Conservation (phyloP, 768 basidiomycete species). For the Boletales sp. region DNA sequence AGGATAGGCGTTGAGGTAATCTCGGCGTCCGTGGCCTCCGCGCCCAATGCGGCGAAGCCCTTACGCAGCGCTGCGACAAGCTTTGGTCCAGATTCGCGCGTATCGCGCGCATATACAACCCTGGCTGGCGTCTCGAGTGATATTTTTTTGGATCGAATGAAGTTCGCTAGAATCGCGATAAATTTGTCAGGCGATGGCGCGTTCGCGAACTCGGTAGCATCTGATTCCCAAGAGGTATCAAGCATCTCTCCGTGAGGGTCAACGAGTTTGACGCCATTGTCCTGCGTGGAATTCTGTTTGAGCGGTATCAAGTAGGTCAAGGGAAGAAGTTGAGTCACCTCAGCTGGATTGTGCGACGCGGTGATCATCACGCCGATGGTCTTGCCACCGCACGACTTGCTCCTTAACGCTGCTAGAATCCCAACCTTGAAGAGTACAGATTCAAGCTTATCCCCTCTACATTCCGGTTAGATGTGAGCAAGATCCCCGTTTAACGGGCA, state of each 20-base stretch:
- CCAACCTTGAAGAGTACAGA: slow-evolving; percentile 95
- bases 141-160: slow-evolving; percentile 67
- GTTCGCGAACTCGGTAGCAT: slow-evolving; percentile 87
- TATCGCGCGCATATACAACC: slow-evolving; percentile 91
- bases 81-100: slow-evolving; percentile 78
- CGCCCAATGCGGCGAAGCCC: slow-evolving; percentile 72
- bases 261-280: slow-evolving; percentile 98
- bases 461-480: slow-evolving; percentile 8
- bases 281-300: slow-evolving; percentile 44
- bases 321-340: slow-evolving; percentile 44
- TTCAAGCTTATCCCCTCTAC: slow-evolving; percentile 69
- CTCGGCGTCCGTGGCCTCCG: slow-evolving; percentile 69
- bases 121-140: slow-evolving; percentile 74
- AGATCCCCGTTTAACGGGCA: slow-evolving; percentile 11
- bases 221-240: slow-evolving; percentile 84
- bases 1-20: slow-evolving; percentile 92
- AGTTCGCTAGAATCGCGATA: slow-evolving; percentile 53
- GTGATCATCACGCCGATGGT: slow-evolving; percentile 98
- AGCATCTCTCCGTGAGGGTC: slow-evolving; percentile 98
- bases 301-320: not conserved
- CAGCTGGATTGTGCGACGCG: slow-evolving; percentile 99
- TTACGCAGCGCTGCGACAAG: slow-evolving; percentile 78
- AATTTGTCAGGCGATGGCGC: slow-evolving; percentile 74
- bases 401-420: slow-evolving; percentile 83
- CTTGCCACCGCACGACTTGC: slow-evolving; percentile 87